Evolutionary conservation across 805 yeast species (phyloP).

Genomic region (Kodamaea sagamina): DNA sequence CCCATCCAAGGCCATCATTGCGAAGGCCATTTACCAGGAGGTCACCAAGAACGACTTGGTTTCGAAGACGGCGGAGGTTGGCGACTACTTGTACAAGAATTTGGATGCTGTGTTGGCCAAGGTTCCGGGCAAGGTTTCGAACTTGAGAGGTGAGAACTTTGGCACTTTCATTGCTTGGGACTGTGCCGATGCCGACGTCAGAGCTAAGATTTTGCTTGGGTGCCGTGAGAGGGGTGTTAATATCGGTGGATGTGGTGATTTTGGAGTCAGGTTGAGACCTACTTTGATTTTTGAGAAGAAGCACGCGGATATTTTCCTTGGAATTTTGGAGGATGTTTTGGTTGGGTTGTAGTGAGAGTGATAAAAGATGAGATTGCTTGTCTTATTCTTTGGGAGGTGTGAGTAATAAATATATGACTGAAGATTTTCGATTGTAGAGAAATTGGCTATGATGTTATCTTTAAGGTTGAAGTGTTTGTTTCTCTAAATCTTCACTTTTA

Average conservation of each 20-base stretch:
- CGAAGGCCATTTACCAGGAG: constrained; percentile 60
- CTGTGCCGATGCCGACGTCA: constrained; percentile 40
- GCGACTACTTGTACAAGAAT: constrained; percentile 52
- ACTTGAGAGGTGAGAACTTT: constrained; percentile 62
- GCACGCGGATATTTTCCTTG: constrained; percentile 60
- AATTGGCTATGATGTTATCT: too few species aligned
- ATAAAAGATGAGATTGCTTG: too few species aligned
- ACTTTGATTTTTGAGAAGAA: constrained; percentile 59
- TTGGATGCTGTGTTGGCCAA: constrained; percentile 41
- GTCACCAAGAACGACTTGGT: constrained; percentile 51
- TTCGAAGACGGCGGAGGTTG: constrained; percentile 50
- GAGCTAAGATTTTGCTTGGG: constrained; percentile 48
- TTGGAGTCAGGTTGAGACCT: constrained; percentile 64
- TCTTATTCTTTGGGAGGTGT: too few species aligned
- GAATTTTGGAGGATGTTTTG: constrained; percentile 35
- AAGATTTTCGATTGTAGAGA: too few species aligned
- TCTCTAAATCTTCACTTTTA: too few species aligned
- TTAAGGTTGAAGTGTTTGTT: too few species aligned
- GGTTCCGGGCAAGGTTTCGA: constrained; percentile 44
- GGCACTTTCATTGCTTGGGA: constrained; percentile 73
- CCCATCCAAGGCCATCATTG: constrained; percentile 66
- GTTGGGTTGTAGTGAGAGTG: constrained; percentile 9
- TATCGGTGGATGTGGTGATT: constrained; percentile 68
- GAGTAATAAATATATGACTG: too few species aligned
- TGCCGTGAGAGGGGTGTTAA: constrained; percentile 59